phyloP scores from a whole-genome alignment of 805 yeast species.

The Yarrowia alimentaria region DNA sequence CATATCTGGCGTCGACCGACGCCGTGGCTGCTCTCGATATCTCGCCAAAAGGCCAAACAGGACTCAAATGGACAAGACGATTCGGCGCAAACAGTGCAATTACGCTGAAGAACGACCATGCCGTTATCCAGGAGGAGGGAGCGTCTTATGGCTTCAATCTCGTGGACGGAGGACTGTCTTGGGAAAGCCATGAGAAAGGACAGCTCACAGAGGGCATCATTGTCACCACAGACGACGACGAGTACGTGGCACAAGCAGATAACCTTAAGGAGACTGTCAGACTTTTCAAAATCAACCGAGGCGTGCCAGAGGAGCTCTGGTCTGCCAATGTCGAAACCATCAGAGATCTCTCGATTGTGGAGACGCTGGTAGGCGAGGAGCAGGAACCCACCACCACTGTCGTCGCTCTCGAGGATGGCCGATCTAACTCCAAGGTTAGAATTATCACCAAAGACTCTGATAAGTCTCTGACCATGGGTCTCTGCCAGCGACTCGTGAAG shows the following conservation, averaged over 20 bases:
- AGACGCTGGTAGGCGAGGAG: background rate
- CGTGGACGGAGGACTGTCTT: constrained; percentile 9
- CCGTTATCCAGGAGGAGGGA: background rate
- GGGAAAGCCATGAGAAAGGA: constrained; percentile 17
- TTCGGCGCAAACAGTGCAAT: constrained; percentile 2
- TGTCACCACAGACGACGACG: constrained; percentile 17
- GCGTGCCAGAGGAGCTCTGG: constrained; percentile 22
- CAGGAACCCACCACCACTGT: background rate
- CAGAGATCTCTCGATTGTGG: constrained; percentile 12
- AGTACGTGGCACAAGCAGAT: constrained; percentile 14
- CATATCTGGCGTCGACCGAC: constrained; percentile 19
- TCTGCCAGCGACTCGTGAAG: constrained; percentile 14
- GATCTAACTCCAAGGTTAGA: constrained; percentile 14
- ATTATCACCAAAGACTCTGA: constrained; percentile 4
- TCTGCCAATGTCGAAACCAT: constrained; percentile 1
- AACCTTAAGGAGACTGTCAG: background rate
- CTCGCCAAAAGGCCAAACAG: background rate
- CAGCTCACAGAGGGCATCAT: constrained; percentile 4
- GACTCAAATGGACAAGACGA: constrained; percentile 13
- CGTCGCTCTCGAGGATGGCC: constrained; percentile 23
- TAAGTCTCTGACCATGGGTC: constrained; percentile 7
- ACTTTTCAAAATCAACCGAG: constrained; percentile 14
- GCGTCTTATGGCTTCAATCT: constrained; percentile 22
- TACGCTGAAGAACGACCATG: constrained; percentile 20
- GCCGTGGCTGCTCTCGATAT: constrained; percentile 11